Evolutionary conservation across 169 alveolate genomes (phyloP).

Genomic region (Babesia sp.): DNA sequence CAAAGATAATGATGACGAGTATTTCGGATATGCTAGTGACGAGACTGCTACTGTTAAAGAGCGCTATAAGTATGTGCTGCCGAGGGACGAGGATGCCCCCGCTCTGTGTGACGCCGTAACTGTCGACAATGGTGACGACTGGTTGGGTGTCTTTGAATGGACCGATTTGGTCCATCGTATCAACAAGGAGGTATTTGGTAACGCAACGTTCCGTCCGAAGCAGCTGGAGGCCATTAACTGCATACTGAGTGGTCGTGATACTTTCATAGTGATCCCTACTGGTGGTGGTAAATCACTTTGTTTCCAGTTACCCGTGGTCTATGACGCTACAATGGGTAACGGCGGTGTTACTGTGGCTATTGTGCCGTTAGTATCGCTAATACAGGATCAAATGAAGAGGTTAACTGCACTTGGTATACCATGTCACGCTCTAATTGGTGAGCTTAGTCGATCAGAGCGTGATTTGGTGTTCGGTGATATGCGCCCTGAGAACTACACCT

Average conservation of each 20-base stretch:
- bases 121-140: slow-evolving; percentile 19
- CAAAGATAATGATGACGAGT: slow-evolving; percentile 5
- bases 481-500: neutral
- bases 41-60: slow-evolving; percentile 8
- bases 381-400: slow-evolving; percentile 89
- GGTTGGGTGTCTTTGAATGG: slow-evolving; percentile 72
- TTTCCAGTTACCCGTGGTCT: slow-evolving; percentile 91
- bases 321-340: slow-evolving; percentile 61
- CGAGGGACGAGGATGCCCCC: neutral
- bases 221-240: slow-evolving; percentile 93
- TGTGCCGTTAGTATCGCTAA: slow-evolving; percentile 90
- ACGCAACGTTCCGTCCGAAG: slow-evolving; percentile 81
- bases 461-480: slow-evolving; percentile 37
- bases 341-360: slow-evolving; percentile 88
- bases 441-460: slow-evolving; percentile 34
- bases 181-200: slow-evolving; percentile 66
- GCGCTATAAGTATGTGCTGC: slow-evolving; percentile 33
- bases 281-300: slow-evolving; percentile 97
- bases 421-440: slow-evolving; percentile 60
- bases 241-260: slow-evolving; percentile 86
- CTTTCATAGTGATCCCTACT: slow-evolving; percentile 96
- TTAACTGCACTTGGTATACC: slow-evolving; percentile 45
- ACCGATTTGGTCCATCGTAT: slow-evolving; percentile 54
- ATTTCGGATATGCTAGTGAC: slow-evolving; percentile 3
- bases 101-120: neutral